Evolutionary conservation across 2,329 filamentous ascomycete species (phyloP), one percentile per base, ranked within the genome.

Genomic region (Coleophoma cylindrospora): DNA sequence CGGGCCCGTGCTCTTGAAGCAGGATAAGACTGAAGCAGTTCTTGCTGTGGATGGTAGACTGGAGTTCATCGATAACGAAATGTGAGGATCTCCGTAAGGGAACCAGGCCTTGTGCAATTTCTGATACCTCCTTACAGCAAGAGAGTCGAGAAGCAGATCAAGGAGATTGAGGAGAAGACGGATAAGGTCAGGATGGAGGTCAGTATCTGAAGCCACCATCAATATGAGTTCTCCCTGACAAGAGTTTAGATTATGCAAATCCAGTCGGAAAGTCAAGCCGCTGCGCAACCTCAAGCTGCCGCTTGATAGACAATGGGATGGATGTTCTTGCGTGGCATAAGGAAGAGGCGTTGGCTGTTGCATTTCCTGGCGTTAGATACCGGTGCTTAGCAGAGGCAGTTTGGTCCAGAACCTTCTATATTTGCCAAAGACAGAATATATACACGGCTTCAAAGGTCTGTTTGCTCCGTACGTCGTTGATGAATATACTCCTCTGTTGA

Each of bases 61-160:
- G 46, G 91, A 96, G 58, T 97, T 92, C 64, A 99, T 99, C 58
- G 80, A 85, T 57, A 89, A 92, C 64, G 92, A 99, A 66, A 94
- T 97, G 91, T 96, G 67, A 68, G 84, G 66, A 14, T 47, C 12
- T 10, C 19, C 15, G 33, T 19, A 27, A 10, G 8, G 19, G 11
- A 38, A 14, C 15, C 3, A 4, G n/a, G 19, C 15, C 37, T 3
- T n/a, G 34, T 19, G 17, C 27, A 27, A 27, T 27, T 27, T 38
- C 56, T 61, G 47, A 61, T 43, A 9, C 3, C 14, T 34, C 21
- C 13, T 38, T 45, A 9, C 40, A 87, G 83, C 64, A 81, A 82
- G 63, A 76, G 85, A 22, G 78, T 87, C 45, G 86, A 89, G 63
- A 74, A 72, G 43, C 80, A 84, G 61, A 86, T 89, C 56, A 72